A percentile compares a stretch with the other conserved stretches of the same genome.
Conservation (phyloP, 2,329 filamentous ascomycete species). For the Stagonosporopsis vannaccii region DNA sequence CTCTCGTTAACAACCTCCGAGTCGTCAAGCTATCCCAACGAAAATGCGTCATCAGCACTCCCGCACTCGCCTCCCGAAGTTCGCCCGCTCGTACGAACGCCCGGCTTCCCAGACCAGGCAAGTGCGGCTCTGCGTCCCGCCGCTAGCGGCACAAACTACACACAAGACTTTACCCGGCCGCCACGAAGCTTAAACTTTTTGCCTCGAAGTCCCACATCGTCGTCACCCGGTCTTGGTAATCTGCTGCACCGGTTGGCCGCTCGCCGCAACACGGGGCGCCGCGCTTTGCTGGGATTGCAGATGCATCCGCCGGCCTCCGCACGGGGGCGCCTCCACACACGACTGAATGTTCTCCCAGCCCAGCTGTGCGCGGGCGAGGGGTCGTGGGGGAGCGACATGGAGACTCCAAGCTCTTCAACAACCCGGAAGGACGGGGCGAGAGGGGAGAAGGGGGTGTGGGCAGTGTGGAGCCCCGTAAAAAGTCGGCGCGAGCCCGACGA, state of each 20-base stretch:
- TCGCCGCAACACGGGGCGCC: slow-evolving; percentile 1
- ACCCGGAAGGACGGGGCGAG: slow-evolving; percentile 10
- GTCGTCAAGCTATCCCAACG: background rate
- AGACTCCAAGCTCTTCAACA: slow-evolving; percentile 17
- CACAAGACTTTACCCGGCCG: slow-evolving; percentile 18
- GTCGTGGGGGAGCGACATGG: slow-evolving; percentile 16
- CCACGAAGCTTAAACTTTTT: slow-evolving; percentile 21
- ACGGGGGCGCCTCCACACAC: slow-evolving; percentile 4
- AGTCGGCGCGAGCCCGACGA: slow-evolving; percentile 1
- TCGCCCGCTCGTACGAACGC: background rate
- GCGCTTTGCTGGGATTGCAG: slow-evolving; percentile 12
- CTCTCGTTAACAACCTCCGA: background rate
- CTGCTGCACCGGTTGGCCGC: slow-evolving; percentile 8
- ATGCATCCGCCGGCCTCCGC: slow-evolving; percentile 10
- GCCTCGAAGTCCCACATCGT: slow-evolving; percentile 12
- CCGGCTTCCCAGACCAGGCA: background rate
- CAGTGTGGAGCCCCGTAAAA: slow-evolving; percentile 20
- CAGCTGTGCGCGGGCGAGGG: background rate
- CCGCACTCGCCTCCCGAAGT: background rate
- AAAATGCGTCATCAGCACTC: slow-evolving; percentile 7
- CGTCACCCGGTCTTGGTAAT: slow-evolving; percentile 10
- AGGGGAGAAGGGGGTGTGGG: slow-evolving; percentile 4
- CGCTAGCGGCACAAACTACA: background rate
- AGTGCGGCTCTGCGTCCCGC: slow-evolving; percentile 4
- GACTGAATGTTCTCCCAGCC: slow-evolving; percentile 15